Base-by-base conservation (phyloP, 192 early-diverging fungal species). In the Coemansia furcata region DNA sequence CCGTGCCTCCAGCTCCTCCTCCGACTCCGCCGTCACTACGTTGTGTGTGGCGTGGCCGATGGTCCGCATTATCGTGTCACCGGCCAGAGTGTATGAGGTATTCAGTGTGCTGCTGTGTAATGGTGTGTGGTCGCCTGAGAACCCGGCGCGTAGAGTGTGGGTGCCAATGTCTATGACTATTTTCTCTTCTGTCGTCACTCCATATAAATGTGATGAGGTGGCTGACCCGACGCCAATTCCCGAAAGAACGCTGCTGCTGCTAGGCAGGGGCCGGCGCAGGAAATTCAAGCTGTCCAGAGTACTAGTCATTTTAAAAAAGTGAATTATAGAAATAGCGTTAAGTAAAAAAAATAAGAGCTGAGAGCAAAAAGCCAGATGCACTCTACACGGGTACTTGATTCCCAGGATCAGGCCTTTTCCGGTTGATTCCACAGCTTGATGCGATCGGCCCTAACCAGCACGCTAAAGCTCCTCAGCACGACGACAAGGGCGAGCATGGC, bases 111-210 rank as follows among this genome's bases (percentile, higher is more conserved):
- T 40, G 19, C 82, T 80, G 73, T 91, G 86, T 32, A 93, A 80
- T 6, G 95, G 95, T 30, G 84, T 76, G 4, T 89, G 67, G 76
- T 97, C 95, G 23, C 92, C 92, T 4, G 91, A 92, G 76, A 94
- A 92, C 0, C 95, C 95, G 65, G 89, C 93, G 19, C 93, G 92
- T 62, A 95, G 81, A 60, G 90, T 90, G 35, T 86, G 78, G 1
- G 91, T 88, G 17, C 95, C 94, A 54, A 97, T 83, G 72, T 97
- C 95, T 9, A 97, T 85, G 9, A 97, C 89, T 23, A 97, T 87
- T 6, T 91, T 84, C 58, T 97, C 94, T 76, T 95, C 95, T 59
- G 89, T 68, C 11, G 67, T 32, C 85, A 52, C 86, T 23, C 67
- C 59, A 38, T 61, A 68, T 0, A 68, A 26, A 14, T 46, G 30